Conservation (phyloP, 495 filamentous ascomycete genomes). For the Penicillium lagena region DNA sequence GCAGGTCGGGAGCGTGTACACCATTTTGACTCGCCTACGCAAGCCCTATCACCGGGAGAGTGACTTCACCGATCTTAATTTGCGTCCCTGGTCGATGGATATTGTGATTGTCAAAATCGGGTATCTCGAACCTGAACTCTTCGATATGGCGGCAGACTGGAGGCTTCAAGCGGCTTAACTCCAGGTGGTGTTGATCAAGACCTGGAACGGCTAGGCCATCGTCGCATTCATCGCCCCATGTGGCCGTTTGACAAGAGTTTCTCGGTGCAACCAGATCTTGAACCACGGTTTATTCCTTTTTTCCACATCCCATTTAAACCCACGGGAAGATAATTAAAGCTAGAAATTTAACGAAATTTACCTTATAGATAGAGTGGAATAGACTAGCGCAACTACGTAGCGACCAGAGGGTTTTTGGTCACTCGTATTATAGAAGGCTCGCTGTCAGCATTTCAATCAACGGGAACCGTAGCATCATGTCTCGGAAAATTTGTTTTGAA, state of each 20-base stretch:
- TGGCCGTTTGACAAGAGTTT: conserved; percentile 48
- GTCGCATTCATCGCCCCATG: conserved; percentile 45
- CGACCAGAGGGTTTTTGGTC: too few species aligned
- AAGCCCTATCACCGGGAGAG: conserved; percentile 52
- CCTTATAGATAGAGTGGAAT: too few species aligned
- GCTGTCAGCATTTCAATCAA: too few species aligned
- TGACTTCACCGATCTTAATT: conserved; percentile 46
- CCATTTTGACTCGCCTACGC: conserved; percentile 47
- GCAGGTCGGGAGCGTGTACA: conserved; percentile 46
- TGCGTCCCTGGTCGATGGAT: conserved; percentile 38
- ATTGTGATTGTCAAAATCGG: conserved; percentile 56
- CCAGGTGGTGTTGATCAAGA: conserved; percentile 53
- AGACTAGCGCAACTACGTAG: too few species aligned
- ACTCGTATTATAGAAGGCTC: too few species aligned
- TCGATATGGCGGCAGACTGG: conserved; percentile 50
- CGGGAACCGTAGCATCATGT: too few species aligned
- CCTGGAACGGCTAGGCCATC: conserved; percentile 41
- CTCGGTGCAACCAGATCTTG: conserved; percentile 27
- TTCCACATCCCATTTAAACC: too few species aligned
- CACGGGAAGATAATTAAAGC: too few species aligned
- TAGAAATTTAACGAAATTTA: too few species aligned
- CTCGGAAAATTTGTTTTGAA: too few species aligned
- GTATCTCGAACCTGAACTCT: conserved; percentile 53
- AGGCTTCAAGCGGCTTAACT: conserved; percentile 47
- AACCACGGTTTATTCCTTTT: conserved; percentile 32